Evolutionary conservation across 75 land plant species (phyloP), one percentile per base, ranked within the genome.

Genomic region (Pinus albicaulis): DNA sequence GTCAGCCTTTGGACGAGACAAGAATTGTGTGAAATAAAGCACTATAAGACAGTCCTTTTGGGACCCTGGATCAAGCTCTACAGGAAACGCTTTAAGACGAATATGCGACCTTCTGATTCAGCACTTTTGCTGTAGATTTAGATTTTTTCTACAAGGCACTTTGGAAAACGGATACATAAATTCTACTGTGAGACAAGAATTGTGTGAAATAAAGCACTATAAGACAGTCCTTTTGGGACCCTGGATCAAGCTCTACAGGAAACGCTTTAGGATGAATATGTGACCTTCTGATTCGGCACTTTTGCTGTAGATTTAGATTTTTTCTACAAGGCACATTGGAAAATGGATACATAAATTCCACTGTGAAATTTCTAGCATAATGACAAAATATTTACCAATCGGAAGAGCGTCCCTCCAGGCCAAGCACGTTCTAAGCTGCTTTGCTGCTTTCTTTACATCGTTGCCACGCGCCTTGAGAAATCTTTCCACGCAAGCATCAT

Each of bases 401-500:
- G 88, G 89, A 19, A 92, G 84, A 38, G 61, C 80, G 16, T 92
- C 95, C 74, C 99, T 84, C 97, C 97, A 96, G 41, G 89, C 78
- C 65, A 96, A 88, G 55, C 93, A 90, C 25, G 92, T 77, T 75
- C 89, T 85, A 41, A 96, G 76, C 55, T 89, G 85, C 89, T 92
- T 94, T 13, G 93, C 99, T 26, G 99, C 93, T 76, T 92, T 94
- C 82, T 91, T 92, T 74, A 89, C 93, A 74, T 76, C 88, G 68
- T 87, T 89, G 6, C 92, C 92, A 63, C 84, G 91, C 12, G 95
- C 90, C 59, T 83, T 94, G 82, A 96, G 80, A 74, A 95, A 92
- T 65, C 99, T 76, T 55, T 81, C 87, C 34, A 91, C 78, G 77
- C 93, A 91, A 26, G 86, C 86, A 22, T 86, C 82, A 68, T 86